Evolutionary conservation across 2,329 filamentous ascomycete species (phyloP).

Genomic region (Thermothelomyces thermophilus): DNA sequence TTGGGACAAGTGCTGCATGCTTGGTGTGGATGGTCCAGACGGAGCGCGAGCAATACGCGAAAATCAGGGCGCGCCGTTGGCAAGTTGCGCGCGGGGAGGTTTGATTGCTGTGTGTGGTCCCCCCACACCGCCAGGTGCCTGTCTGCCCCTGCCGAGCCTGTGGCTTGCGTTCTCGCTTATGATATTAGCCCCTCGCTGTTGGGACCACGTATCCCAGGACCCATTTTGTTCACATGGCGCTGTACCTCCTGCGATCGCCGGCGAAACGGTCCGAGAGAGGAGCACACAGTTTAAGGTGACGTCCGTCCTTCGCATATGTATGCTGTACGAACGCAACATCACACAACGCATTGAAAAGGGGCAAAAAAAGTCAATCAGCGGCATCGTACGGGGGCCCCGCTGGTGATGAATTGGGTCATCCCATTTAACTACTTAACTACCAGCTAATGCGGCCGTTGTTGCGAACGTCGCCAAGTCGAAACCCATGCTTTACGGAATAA

Average conservation of each 20-base stretch:
- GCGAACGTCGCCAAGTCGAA: too few relatives aligned
- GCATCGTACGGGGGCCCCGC: too few relatives aligned
- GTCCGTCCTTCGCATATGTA: too few relatives aligned
- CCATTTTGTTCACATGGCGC: conserved; percentile 8
- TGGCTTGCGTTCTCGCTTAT: conserved; percentile 9
- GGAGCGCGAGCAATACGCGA: conserved; percentile 20
- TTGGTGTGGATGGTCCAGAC: conserved; percentile 18
- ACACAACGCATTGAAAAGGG: neutral
- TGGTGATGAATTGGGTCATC: too few relatives aligned
- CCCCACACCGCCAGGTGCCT: conserved; percentile 6
- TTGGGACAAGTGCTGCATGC: conserved; percentile 6
- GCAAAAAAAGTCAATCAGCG: too few relatives aligned
- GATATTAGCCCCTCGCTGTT: conserved; percentile 16
- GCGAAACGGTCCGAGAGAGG: neutral
- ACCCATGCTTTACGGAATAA: too few relatives aligned
- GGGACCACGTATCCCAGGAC: conserved; percentile 19
- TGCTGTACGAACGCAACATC: too few relatives aligned
- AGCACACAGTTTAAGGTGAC: too few relatives aligned
- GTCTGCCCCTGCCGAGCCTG: conserved; percentile 12
- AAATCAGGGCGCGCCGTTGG: conserved; percentile 15
- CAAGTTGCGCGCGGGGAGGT: conserved; percentile 15
- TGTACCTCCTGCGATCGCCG: conserved; percentile 4
- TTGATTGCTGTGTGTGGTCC: conserved; percentile 21
- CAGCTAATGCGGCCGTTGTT: too few relatives aligned
- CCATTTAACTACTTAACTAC: too few relatives aligned